Base-by-base conservation (phyloP, 139 green algal genomes). In the Chlamydomonas asymmetrica region DNA sequence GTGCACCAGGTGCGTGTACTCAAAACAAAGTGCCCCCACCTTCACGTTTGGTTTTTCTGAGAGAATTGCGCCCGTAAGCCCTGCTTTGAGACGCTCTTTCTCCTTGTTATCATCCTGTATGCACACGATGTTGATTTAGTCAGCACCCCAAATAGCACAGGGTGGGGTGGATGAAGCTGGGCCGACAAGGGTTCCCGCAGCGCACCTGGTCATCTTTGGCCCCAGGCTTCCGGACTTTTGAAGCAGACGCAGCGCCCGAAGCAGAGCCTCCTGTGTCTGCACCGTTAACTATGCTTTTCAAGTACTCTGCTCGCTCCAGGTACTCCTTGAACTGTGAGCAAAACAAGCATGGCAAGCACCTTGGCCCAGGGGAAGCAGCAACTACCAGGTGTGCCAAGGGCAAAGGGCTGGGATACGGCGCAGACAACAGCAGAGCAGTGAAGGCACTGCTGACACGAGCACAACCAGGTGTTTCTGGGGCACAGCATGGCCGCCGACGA, bases 1-100 rank as follows among this genome's bases (percentile, higher is more conserved):
- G n/a, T n/a, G n/a, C n/a, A n/a, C n/a, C n/a, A n/a, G n/a, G n/a
- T n/a, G n/a, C n/a, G n/a, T n/a, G n/a, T n/a, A n/a, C n/a, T n/a
- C n/a, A n/a, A n/a, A n/a, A n/a, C n/a, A n/a, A n/a, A n/a, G n/a
- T n/a, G 10, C n/a, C 5, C 69, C 37, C 27, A 92, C 89, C 85
- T 95, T 97, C 29, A 98, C 91, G 73, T 98, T 96, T 29, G 95
- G 94, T 78, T 95, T 95, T 78, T 98, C 95, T 63, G 87, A 88
- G 52, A 98, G 64, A 67, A 98, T 97, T 16, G 83, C 71, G 20
- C 78, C 68, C 13, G 78, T 80, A 0, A 85, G 65, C 20, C 80
- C 75, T n/a, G 67, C 84, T 45, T 94, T 90, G 59, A 99, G 85
- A 66, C 93, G 93, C 39, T 94, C 88, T 81, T 92, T 89, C 40